phyloP scores from a whole-genome alignment of 2,329 filamentous ascomycete species.

The Paraphaeosphaeria minitans region DNA sequence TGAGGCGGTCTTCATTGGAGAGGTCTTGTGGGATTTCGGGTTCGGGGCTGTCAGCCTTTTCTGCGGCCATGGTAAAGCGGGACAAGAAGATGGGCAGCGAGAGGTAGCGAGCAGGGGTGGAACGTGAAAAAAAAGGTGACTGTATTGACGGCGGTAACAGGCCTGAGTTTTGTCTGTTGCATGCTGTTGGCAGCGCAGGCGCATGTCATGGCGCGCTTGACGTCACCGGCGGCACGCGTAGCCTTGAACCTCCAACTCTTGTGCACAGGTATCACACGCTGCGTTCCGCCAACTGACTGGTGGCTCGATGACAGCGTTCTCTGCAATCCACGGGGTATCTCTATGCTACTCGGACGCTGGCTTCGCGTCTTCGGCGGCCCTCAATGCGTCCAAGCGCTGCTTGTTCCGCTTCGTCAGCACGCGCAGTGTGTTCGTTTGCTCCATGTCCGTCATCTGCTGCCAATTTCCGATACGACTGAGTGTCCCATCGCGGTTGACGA shows the following conservation, averaged over 20 bases:
- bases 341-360: neutral
- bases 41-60: neutral
- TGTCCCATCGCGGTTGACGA: constrained; percentile 74
- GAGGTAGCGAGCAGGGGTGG: neutral
- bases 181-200: neutral
- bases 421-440: constrained; percentile 69
- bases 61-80: constrained; percentile 6
- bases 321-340: neutral
- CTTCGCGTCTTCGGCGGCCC: constrained; percentile 35
- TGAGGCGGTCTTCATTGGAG: constrained; percentile 34
- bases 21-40: constrained; percentile 27
- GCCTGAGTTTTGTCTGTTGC: neutral
- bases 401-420: constrained; percentile 73
- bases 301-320: neutral
- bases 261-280: neutral
- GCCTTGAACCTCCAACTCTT: neutral
- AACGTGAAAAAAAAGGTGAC: neutral
- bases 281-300: neutral
- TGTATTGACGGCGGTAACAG: neutral
- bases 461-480: constrained; percentile 75
- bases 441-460: constrained; percentile 71
- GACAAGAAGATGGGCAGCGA: neutral
- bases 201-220: constrained; percentile 7
- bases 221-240: constrained; percentile 15
- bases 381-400: constrained; percentile 62